Base-by-base conservation (phyloP, 164 flowering plant species). In the Vitis rupestris region DNA sequence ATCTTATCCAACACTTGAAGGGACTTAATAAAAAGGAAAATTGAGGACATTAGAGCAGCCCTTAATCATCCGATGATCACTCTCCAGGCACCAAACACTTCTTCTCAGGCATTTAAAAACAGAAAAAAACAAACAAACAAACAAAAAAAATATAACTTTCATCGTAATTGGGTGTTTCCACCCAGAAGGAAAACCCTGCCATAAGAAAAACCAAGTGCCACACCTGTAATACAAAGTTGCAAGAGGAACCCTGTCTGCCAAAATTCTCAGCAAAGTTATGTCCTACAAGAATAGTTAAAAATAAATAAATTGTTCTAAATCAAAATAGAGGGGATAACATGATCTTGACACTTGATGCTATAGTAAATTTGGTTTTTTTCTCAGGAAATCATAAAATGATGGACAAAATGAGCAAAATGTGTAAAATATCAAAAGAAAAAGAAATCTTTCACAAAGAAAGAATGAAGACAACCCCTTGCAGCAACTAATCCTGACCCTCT, bases 171-270 rank as follows among this genome's bases (percentile, higher is more conserved):
- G 7, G 44, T 37, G 44, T 3, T 3, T 3, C 4, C 44, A 37
- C 44, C 4, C 44, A 37, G 2, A 37, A 37, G 6, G 7, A 37
- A 37, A 37, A 37, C 44, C 44, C 44, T 37, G 44, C 44, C 44
- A 37, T 37, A 37, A 37, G 44, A 3, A 10, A 51, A 51, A 13
- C 15, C 15, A 37, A 14, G 31, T 29, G 16, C 9, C 70, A 66
- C 13, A 86, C 90, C 87, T 79, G 66, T 54, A 81, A 65, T 27
- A 51, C 27, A 70, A 86, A 78, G 59, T 52, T 62, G 71, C 82
- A 72, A 50, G 73, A 50, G 52, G 78, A 71, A 29, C 71, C 76
- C 61, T 58, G 78, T n/a, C 51, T 19, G 12, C 71, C 57, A 37
- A 54, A 57, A 49, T n/a, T 74, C 68, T 75, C 70, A 53, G 67